Base-by-base conservation (phyloP, 306 rosid genomes). In the Cucurbita pepo region DNA sequence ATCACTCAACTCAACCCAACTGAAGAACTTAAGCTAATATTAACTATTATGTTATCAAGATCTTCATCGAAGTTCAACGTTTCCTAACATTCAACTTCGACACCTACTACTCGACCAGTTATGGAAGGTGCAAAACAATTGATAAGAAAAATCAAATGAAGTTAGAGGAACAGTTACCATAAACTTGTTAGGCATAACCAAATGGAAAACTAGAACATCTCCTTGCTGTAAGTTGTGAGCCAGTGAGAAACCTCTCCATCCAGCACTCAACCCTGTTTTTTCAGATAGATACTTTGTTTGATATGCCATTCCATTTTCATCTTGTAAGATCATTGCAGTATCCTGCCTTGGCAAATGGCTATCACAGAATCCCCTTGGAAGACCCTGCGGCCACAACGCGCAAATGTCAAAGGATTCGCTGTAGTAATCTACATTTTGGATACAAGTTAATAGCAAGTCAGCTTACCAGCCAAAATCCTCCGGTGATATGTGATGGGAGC, bases 381-480 rank as follows among this genome's bases (percentile, higher is more conserved):
- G 71, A 7, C 77, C 65, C 83, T 77, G 77, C 34, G 34, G 34
- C 18, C 45, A 59, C 53, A 6, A 41, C 5, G 4, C 10, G 3
- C 56, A 18, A 72, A 48, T 34, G 11, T 76, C 43, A 38, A 38
- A 55, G 22, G 6, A 55, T 22, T 56, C 7, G 10, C 43, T 44
- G 11, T 37, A 45, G 60, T 25, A 40, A 22, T 55, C 66, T 10
- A 52, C 50, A 52, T 37, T 18, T 65, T 56, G 4, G 30, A 63
- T 21, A 50, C 30, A 43, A 53, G 19, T 2, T 50, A 38, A 40
- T 6, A 13, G 38, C 22, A 51, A 38, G 14, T 40, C 16, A 47
- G 43, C 30, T 57, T 73, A 80, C 83, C 78, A 80, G 73, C 63
- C 77, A 76, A 72, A 72, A 76, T 51, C 77, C 73, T 48, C 69